A percentile compares a stretch with the other conserved stretches of the same genome.
These are phyloP conservation scores for Emydomyces testavorans DNA, from an alignment of 2,329 filamentous ascomycete genomes.

Conservation along the genomic window DNA sequence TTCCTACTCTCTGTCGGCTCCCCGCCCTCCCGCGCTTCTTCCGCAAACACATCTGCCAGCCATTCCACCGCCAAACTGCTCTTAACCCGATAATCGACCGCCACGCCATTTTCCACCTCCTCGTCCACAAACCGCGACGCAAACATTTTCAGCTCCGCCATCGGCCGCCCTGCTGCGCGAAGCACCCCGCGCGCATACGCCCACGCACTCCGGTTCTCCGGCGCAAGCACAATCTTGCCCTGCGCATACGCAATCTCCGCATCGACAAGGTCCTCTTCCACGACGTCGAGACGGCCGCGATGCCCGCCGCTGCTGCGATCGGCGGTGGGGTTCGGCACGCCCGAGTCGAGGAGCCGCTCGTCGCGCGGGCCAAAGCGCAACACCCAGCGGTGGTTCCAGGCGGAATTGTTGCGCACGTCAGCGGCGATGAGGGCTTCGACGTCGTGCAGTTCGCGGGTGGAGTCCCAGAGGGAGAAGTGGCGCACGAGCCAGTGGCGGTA, in stretches of 20 bases:
- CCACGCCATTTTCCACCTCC: slow-evolving; percentile 24
- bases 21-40: slow-evolving; percentile 34
- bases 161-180: slow-evolving; percentile 47
- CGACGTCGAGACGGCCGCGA: slow-evolving; percentile 29
- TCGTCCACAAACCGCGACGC: slow-evolving; percentile 44
- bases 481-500: slow-evolving; percentile 74
- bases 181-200: slow-evolving; percentile 75
- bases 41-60: slow-evolving; percentile 37
- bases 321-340: slow-evolving; percentile 27
- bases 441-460: slow-evolving; percentile 51
- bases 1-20: slow-evolving; percentile 31
- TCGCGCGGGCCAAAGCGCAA: slow-evolving; percentile 61
- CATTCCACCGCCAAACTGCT: slow-evolving; percentile 49
- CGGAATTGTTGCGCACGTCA: slow-evolving; percentile 91
- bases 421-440: slow-evolving; percentile 61
- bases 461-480: slow-evolving; percentile 49
- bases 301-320: slow-evolving; percentile 21
- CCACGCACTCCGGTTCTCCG: slow-evolving; percentile 92
- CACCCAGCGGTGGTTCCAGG: slow-evolving; percentile 95
- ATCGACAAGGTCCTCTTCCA: slow-evolving; percentile 54
- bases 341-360: slow-evolving; percentile 29
- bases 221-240: slow-evolving; percentile 62
- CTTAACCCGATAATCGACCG: slow-evolving; percentile 37
- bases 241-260: slow-evolving; percentile 65
- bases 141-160: slow-evolving; percentile 43